Evolutionary conservation across 2,329 filamentous ascomycete genomes (phyloP), one percentile per base, ranked within the genome.

Genomic region (Phialocephala subalpina): DNA sequence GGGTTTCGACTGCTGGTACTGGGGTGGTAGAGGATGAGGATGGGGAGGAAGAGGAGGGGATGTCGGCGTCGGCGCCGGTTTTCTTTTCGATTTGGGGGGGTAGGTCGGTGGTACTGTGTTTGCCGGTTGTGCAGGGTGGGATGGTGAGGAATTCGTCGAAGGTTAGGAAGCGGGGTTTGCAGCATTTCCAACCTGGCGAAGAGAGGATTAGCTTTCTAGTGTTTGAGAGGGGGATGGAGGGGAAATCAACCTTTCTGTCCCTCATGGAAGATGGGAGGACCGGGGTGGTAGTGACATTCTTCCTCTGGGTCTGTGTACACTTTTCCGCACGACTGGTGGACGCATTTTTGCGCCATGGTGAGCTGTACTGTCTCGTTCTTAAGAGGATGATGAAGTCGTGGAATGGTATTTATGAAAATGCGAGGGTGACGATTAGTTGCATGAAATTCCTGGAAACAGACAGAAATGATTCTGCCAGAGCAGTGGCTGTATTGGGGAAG

Each of bases 61-160:
- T 58, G 7, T 69, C 71, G 55, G 69, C 79, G 2, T 78, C 79
- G 20, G 80, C 77, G 14, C 78, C 78, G 69, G 79, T 75, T 74
- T 85, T 88, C 80, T 89, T 87, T 73, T 89, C 88, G 65, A 89
- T 80, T 73, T 83, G 80, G 20, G 86, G 87, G 1, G 87, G 87
- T 62, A 84, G 77, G 73, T 97, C 95, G 68, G 96, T 92, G 14
- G 93, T 94, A 66, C 92, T 96, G 83, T 99, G 96, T 75, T 90
- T 94, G 75, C 96, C 96, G 14, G 90, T 92, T 29, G 96, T 97
- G 85, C 96, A 99, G 42, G 96, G 95, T 58, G 92, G 84, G 74
- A 99, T 98, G 67, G 84, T 80, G 80, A 99, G 92, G 84, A 99
- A 99, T 82, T 99, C 96, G 81, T 99, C 96, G 78, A 99, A 99